Conservation (phyloP, 495 filamentous ascomycete genomes). For the Glarea lozoyensis region DNA sequence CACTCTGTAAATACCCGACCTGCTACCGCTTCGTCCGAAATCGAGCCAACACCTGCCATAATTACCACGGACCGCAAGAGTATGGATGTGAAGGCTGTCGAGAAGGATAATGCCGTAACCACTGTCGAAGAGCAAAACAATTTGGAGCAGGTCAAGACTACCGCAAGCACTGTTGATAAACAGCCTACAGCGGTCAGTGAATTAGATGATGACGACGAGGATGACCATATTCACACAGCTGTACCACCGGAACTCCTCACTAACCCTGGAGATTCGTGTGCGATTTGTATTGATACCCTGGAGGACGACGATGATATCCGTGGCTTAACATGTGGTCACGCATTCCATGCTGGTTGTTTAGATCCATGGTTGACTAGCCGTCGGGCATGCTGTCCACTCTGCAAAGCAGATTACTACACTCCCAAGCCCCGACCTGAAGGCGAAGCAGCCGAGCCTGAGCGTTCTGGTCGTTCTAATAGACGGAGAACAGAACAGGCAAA, state of each 20-base stretch:
- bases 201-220: conserved; percentile 59
- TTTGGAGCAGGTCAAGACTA: conserved; percentile 15
- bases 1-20: conserved; percentile 14
- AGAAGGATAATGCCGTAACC: conserved; percentile 3
- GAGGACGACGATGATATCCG: conserved; percentile 95
- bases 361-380: conserved; percentile 94
- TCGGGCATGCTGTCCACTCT: conserved; percentile 91
- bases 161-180: conserved; percentile 19
- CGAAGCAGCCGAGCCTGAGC: conserved; percentile 22
- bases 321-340: conserved; percentile 87
- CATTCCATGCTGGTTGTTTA: conserved; percentile 89
- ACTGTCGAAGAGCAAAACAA: conserved; percentile 9
- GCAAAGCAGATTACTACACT: conserved; percentile 93
- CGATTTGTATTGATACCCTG: conserved; percentile 88
- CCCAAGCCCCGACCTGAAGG: conserved; percentile 35
- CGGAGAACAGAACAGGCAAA: conserved; percentile 8
- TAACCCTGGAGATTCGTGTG: conserved; percentile 88
- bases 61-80: conserved; percentile 5
- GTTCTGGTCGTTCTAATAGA: conserved; percentile 7
- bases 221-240: conserved; percentile 77
- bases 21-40: conserved; percentile 12
- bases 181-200: conserved; percentile 8
- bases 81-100: conserved; percentile 4
- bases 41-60: conserved; percentile 1
- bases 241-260: conserved; percentile 74